Evolutionary conservation across 1,284 basidiomycete species (phyloP).

Genomic region (Tilletiaria anomala): DNA sequence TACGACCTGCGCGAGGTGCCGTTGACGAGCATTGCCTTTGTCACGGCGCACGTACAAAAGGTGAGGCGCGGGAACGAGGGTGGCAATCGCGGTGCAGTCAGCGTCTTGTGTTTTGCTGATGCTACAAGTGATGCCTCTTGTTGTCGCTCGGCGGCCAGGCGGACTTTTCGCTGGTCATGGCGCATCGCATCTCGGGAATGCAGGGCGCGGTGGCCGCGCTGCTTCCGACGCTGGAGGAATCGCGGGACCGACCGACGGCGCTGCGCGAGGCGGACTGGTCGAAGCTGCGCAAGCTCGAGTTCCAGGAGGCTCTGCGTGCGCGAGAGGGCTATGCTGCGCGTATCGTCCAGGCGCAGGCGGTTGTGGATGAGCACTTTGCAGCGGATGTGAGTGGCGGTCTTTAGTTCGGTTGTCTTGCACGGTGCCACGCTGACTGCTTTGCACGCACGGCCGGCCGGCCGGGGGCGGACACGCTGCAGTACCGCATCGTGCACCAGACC

Average conservation of each 20-base stretch:
- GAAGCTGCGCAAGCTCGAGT: slow-evolving; percentile 69
- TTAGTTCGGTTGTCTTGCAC: background rate
- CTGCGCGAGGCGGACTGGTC: slow-evolving; percentile 54
- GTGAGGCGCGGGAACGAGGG: too few relatives aligned
- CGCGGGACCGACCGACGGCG: too few relatives aligned
- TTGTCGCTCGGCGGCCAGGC: too few relatives aligned
- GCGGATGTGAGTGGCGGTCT: slow-evolving; percentile 1
- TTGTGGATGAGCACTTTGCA: slow-evolving; percentile 5
- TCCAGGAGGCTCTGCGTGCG: slow-evolving; percentile 64
- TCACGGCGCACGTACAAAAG: slow-evolving; percentile 60
- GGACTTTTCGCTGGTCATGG: slow-evolving; percentile 14
- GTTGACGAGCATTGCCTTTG: slow-evolving; percentile 59
- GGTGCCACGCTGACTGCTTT: too few relatives aligned
- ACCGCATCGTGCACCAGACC: slow-evolving; percentile 56
- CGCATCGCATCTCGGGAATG: slow-evolving; percentile 53
- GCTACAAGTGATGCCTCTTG: too few relatives aligned
- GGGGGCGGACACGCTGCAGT: too few relatives aligned
- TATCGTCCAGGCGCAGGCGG: slow-evolving; percentile 8
- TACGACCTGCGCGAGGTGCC: slow-evolving; percentile 61
- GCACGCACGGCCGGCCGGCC: too few relatives aligned
- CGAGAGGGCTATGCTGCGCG: slow-evolving; percentile 48
- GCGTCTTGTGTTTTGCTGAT: too few relatives aligned
- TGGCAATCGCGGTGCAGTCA: too few relatives aligned
- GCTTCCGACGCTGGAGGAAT: slow-evolving; percentile 1
- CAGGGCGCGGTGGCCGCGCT: slow-evolving; percentile 17